Percentiles rank a stretch among this genome's conserved stretches.
Conservation (phyloP, 148 eudicot species). For the Rhododendron ferrugineum region DNA sequence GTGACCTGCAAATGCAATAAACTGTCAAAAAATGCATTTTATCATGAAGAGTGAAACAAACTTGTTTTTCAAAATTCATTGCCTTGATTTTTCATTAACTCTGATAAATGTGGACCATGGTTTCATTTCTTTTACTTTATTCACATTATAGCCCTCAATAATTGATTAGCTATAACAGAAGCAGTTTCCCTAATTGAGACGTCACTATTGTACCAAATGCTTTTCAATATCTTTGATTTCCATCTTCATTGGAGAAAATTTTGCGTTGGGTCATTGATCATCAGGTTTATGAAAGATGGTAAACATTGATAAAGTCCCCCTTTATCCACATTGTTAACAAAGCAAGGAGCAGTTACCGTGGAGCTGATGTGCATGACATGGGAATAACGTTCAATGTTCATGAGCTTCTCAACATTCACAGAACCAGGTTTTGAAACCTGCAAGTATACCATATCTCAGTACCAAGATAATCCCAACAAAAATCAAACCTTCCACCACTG, state of each 20-base stretch:
- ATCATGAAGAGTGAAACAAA: background rate
- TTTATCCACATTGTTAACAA: background rate
- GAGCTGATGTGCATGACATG: conserved; percentile 99
- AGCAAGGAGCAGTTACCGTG: conserved; percentile 52
- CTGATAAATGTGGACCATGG: background rate
- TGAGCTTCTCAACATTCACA: conserved; percentile 88
- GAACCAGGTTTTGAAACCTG: conserved; percentile 95
- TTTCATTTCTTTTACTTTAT: background rate
- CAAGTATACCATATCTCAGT: conserved; percentile 2
- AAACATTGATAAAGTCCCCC: background rate
- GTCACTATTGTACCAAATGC: background rate
- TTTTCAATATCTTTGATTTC: background rate
- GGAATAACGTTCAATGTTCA: conserved; percentile 93
- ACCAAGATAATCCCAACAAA: background rate
- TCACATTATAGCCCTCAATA: background rate
- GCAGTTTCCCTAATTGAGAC: background rate
- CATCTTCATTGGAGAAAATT: background rate
- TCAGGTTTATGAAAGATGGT: background rate
- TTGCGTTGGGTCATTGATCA: background rate
- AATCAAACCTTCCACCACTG: background rate
- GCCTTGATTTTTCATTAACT: background rate
- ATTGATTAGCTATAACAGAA: background rate
- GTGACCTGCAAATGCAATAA: conserved; percentile 59
- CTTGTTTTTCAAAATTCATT: background rate
- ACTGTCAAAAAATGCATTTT: background rate